Evolutionary conservation across 1,139 yeast species (phyloP), one percentile per base, ranked within the genome.

Genomic region (Suhomyces terraborum): DNA sequence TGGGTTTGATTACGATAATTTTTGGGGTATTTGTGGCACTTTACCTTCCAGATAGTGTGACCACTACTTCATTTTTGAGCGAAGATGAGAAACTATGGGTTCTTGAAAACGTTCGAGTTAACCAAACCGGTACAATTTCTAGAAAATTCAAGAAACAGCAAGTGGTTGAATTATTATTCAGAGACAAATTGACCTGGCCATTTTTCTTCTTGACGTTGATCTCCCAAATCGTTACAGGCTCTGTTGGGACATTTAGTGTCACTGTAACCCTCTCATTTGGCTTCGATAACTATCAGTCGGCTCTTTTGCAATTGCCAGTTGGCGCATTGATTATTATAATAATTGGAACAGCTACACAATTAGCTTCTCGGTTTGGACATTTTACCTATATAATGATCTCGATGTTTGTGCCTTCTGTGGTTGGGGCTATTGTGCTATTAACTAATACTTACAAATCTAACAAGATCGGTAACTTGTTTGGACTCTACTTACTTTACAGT

Each of bases 151-250:
- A 58, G 32, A 33, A 29, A 32, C 41, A 50, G 12, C 73, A 69
- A 36, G 36, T 68, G 8, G 45, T 45, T n/a, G 72, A 67, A 43
- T 52, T 66, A 24, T 48, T 64, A n/a, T 51, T 66, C 30, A 48
- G 49, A 12, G 74, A 69, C 47, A 57, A 55, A 37, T 62, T 63
- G 32, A 68, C 73, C 8, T 69, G 73, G 73, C 57, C 68, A 10
- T 60, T 64, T 51, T 52, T 67, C 33, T 43, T 66, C 10, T 53
- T 69, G 33, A 67, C 73, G 1, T 40, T 69, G 1, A 51, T 65
- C 4, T 58, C 69, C 22, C 68, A 66, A 59, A 66, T 69, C 23
- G 69, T 69, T 4, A 68, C 73, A 3, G 75, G 75, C 8, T 70
- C 73, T 2, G 62, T 69, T 23, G 64, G 63, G 13, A 63, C 73